phyloP scores from a whole-genome alignment of 129 eudicot species.

The Flaveria brownii region DNA sequence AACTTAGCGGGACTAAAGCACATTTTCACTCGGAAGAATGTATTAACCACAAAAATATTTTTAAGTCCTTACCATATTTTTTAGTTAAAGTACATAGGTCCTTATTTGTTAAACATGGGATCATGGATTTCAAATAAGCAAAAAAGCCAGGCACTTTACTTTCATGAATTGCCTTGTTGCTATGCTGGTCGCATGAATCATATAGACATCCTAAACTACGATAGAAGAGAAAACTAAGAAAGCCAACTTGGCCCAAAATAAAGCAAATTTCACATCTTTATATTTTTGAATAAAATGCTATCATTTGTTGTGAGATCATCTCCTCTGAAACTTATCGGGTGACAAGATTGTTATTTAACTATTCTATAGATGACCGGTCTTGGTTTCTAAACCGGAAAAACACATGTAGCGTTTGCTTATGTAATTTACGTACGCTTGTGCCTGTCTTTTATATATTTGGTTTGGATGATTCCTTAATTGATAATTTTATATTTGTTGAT shows the following conservation, averaged over 20 bases:
- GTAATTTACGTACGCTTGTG: background rate
- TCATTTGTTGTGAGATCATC: constrained; percentile 4
- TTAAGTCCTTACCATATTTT: background rate
- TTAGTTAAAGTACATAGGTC: background rate
- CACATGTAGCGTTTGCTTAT: background rate
- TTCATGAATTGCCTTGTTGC: constrained; percentile 21
- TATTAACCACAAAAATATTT: background rate
- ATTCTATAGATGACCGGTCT: background rate
- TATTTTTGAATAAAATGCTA: background rate
- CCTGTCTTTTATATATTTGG: constrained; percentile 5
- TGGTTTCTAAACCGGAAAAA: background rate
- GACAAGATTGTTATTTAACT: constrained; percentile 9
- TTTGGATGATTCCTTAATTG: constrained; percentile 17
- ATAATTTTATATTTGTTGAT: constrained; percentile 16
- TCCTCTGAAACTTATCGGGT: background rate
- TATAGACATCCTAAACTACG: constrained; percentile 15
- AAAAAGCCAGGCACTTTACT: constrained; percentile 16
- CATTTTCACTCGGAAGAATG: background rate
- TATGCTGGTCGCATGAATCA: constrained; percentile 7
- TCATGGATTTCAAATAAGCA: constrained; percentile 7
- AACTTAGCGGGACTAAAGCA: background rate
- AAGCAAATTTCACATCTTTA: too few relatives aligned
- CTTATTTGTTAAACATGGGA: constrained; percentile 16
- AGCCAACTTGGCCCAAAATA: background rate
- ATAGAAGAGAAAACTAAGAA: background rate